Base-by-base conservation (phyloP, 345 rosid genomes). In the Boechera stricta region DNA sequence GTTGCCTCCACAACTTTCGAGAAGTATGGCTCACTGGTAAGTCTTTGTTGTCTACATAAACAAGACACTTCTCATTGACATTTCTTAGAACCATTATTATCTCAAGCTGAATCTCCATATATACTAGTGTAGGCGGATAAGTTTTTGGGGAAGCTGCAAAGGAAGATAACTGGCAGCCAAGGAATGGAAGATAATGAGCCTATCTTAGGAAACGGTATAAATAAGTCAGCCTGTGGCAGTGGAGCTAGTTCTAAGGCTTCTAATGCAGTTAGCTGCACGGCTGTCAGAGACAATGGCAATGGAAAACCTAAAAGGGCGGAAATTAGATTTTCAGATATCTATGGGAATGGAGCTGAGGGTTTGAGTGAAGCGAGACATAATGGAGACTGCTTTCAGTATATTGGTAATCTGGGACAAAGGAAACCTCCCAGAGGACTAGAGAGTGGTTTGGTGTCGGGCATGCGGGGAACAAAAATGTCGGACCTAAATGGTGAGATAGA, bases 101-200 rank as follows among this genome's bases (percentile, higher is more conserved):
- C 49, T 39, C n/a, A n/a, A n/a, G n/a, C n/a, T n/a, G n/a, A n/a
- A n/a, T 71, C 45, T 18, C 52, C 2, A 7, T 53, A 79, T 82
- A 32, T 44, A 55, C 72, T 71, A 66, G 31, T 67, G 60, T 67
- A 94, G 98, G 90, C 88, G 68, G 93, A 82, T 79, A 90, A 86
- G 79, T 67, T 85, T 75, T 78, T 89, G 70, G 87, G 82, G 41
- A 94, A 86, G 79, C 83, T 90, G 73, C 85, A 87, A 41, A 73
- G 90, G 39, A 72, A 86, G 70, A 80, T 81, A 75, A 75, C 64
- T 36, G 77, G 73, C 35, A 76, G 32, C 71, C 65, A 15, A 26
- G 72, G 65, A 70, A 80, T 72, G 55, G 79, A 81, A 72, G 81
- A 76, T 71, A 76, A 62, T 64, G 69, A 52, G 54, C 26, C 61